These are phyloP conservation scores for Solanum chmielewskii DNA, from an alignment of 257 asterid genomes.

Conservation along the genomic window DNA sequence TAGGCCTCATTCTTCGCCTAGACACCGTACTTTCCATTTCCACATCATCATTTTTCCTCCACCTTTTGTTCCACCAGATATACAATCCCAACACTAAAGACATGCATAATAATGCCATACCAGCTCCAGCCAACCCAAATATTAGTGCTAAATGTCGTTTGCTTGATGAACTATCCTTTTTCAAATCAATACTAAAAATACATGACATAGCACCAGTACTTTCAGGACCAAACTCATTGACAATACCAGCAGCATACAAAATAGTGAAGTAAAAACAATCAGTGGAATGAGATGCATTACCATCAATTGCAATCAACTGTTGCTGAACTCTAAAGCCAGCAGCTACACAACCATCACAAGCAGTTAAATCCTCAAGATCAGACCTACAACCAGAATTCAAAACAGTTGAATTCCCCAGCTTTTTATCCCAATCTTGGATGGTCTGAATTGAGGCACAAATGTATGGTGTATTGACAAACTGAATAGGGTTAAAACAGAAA, in stretches of 20 bases:
- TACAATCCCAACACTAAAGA: slow-evolving; percentile 38
- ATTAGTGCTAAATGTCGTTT: slow-evolving; percentile 21
- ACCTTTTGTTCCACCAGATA: slow-evolving; percentile 46
- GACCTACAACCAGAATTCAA: slow-evolving; percentile 55
- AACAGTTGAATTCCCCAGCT: slow-evolving; percentile 37
- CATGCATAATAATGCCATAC: slow-evolving; percentile 29
- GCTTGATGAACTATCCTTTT: slow-evolving; percentile 7
- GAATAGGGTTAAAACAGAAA: slow-evolving; percentile 53
- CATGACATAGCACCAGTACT: slow-evolving; percentile 54
- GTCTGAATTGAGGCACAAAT: slow-evolving; percentile 58
- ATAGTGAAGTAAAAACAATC: slow-evolving; percentile 59
- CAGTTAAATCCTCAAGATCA: slow-evolving; percentile 48
- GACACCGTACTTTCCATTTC: slow-evolving; percentile 32
- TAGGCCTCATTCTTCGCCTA: slow-evolving; percentile 53
- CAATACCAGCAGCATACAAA: slow-evolving; percentile 84
- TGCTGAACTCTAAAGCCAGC: slow-evolving; percentile 61
- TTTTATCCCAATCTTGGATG: slow-evolving; percentile 50
- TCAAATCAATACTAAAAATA: slow-evolving; percentile 44
- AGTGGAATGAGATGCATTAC: slow-evolving; percentile 56
- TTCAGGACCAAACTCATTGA: slow-evolving; percentile 62
- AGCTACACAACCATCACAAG: slow-evolving; percentile 62
- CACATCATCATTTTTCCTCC: slow-evolving; percentile 16
- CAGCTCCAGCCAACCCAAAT: slow-evolving; percentile 56
- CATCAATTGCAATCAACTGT: slow-evolving; percentile 50
- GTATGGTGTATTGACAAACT: slow-evolving; percentile 38